Percentiles rank a stretch among this genome's conserved stretches.
phyloP scores from a whole-genome alignment of 139 green algal species.

The Klebsormidium nitens region DNA sequence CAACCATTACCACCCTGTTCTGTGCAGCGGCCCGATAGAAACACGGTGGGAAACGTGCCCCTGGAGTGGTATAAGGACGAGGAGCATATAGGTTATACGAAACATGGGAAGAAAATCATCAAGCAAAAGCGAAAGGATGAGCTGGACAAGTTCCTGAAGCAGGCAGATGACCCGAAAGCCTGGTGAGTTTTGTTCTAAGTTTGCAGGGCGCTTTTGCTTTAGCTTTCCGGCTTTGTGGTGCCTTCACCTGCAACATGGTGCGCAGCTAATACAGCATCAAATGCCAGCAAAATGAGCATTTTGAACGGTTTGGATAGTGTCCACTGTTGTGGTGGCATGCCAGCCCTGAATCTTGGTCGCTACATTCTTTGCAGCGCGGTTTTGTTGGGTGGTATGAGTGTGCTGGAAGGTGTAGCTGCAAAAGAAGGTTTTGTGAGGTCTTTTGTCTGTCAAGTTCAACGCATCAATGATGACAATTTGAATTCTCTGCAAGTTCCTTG shows the following conservation, averaged over 20 bases:
- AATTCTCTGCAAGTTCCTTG: too few relatives aligned
- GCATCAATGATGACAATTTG: too few relatives aligned
- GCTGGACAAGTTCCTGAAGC: slow-evolving; percentile 60
- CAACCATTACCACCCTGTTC: neutral
- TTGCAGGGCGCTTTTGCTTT: neutral
- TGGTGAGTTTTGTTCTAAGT: slow-evolving; percentile 36
- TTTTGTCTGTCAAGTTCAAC: too few relatives aligned
- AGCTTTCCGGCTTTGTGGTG: neutral
- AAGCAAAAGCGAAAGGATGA: slow-evolving; percentile 56
- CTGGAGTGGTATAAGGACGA: slow-evolving; percentile 93
- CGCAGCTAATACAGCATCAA: too few relatives aligned
- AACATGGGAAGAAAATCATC: slow-evolving; percentile 60
- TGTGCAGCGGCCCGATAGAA: slow-evolving; percentile 22
- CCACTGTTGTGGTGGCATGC: too few relatives aligned
- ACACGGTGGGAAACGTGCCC: slow-evolving; percentile 77
- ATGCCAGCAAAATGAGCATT: too few relatives aligned
- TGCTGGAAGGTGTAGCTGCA: too few relatives aligned
- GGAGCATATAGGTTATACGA: slow-evolving; percentile 96
- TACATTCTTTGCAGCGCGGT: too few relatives aligned
- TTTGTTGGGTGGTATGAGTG: too few relatives aligned
- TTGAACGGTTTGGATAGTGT: too few relatives aligned
- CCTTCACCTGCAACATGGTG: neutral
- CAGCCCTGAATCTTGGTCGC: too few relatives aligned
- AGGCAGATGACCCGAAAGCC: slow-evolving; percentile 39
- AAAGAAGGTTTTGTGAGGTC: too few relatives aligned